Percentiles rank a stretch among this genome's conserved stretches.
These are phyloP conservation scores for Maudiozyma serrabonitensis DNA, from an alignment of 805 yeast genomes.

Conservation along the genomic window DNA sequence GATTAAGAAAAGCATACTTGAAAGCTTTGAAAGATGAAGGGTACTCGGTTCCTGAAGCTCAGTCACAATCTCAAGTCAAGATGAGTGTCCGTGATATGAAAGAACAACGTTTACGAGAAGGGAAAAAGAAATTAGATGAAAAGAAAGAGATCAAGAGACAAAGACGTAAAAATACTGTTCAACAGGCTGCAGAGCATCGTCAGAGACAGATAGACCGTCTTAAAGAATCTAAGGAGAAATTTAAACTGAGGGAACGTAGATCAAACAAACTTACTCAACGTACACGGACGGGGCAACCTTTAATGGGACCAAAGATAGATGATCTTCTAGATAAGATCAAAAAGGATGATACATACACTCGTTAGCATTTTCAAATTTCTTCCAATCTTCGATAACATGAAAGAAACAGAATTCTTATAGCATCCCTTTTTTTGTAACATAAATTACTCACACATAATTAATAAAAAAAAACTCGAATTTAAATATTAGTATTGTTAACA, in stretches of 20 bases:
- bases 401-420: no score
- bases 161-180: slow-evolving; percentile 28
- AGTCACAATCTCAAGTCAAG: slow-evolving; percentile 7
- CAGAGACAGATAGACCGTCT: slow-evolving; percentile 31
- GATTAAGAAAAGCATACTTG: slow-evolving; percentile 72
- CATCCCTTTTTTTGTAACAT: no score
- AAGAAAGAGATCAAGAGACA: slow-evolving; percentile 30
- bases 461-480: neutral
- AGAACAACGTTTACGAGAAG: slow-evolving; percentile 15
- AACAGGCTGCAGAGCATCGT: slow-evolving; percentile 32
- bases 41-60: slow-evolving; percentile 39
- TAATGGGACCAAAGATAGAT: slow-evolving; percentile 82
- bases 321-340: slow-evolving; percentile 69
- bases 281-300: slow-evolving; percentile 76
- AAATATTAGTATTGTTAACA: slow-evolving; percentile 1
- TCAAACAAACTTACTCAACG: slow-evolving; percentile 39
- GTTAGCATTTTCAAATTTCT: neutral
- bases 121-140: slow-evolving; percentile 25
- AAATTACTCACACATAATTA: no score
- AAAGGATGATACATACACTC: slow-evolving; percentile 32
- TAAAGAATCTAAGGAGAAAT: slow-evolving; percentile 32
- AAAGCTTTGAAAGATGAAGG: slow-evolving; percentile 72
- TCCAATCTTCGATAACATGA: no score
- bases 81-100: slow-evolving; percentile 13
- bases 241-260: slow-evolving; percentile 34